Percentiles rank a stretch among this genome's conserved stretches.
Conservation (phyloP, 2,329 filamentous ascomycete species). For the Tolypocladium cylindrosporum region DNA sequence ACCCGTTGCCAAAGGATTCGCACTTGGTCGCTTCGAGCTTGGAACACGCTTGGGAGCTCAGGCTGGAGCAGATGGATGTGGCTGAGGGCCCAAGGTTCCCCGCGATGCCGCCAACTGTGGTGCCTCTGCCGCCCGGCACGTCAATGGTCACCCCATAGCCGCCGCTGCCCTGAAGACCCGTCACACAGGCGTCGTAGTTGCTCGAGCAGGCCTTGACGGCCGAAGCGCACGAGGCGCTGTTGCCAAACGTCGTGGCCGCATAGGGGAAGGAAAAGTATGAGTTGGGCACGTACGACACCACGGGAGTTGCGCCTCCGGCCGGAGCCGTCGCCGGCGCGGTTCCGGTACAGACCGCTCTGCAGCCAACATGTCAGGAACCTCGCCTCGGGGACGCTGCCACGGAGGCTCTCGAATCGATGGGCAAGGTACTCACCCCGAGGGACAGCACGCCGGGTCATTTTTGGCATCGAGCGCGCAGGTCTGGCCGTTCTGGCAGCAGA, state of each 20-base stretch:
- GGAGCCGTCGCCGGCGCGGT: slow-evolving; percentile 33
- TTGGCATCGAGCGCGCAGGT: slow-evolving; percentile 38
- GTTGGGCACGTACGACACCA: slow-evolving; percentile 44
- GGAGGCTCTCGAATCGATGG: neutral
- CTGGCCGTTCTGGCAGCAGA: slow-evolving; percentile 43
- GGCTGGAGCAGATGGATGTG: slow-evolving; percentile 43
- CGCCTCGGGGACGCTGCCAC: neutral
- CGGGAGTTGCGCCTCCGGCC: slow-evolving; percentile 22
- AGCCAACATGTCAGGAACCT: neutral
- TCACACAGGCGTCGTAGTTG: slow-evolving; percentile 45
- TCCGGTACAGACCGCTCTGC: slow-evolving; percentile 46
- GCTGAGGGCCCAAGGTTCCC: slow-evolving; percentile 33
- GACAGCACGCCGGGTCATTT: slow-evolving; percentile 43
- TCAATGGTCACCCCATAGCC: slow-evolving; percentile 44
- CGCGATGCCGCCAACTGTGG: slow-evolving; percentile 35
- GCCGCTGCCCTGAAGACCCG: slow-evolving; percentile 31
- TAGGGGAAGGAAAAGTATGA: slow-evolving; percentile 51
- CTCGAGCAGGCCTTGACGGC: slow-evolving; percentile 40
- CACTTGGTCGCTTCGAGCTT: slow-evolving; percentile 32
- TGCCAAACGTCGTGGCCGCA: slow-evolving; percentile 40
- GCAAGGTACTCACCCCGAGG: slow-evolving; percentile 32
- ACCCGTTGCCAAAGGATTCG: slow-evolving; percentile 11
- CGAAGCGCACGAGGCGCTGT: slow-evolving; percentile 39
- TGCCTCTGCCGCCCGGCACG: slow-evolving; percentile 42
- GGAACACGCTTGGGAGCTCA: slow-evolving; percentile 43